Conservation (phyloP, 768 basidiomycete species). For the Hypholoma fasciculare region DNA sequence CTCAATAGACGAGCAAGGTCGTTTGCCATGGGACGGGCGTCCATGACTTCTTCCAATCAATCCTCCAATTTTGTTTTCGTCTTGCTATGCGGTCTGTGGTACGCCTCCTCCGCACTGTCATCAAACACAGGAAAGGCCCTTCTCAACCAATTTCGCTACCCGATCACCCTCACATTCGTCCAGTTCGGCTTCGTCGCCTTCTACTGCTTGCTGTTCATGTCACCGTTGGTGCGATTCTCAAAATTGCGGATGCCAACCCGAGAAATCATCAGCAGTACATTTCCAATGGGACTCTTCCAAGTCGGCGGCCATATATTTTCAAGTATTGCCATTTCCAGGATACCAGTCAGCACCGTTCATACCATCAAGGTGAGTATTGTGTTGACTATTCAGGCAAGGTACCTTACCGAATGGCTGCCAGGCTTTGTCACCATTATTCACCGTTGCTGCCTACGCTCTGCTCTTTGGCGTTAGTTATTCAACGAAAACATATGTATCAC, state of each 20-base stretch:
- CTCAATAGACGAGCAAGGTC: slow-evolving; percentile 24
- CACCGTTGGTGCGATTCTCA: slow-evolving; percentile 66
- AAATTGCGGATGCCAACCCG: slow-evolving; percentile 69
- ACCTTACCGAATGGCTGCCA: slow-evolving; percentile 27
- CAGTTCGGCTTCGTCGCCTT: slow-evolving; percentile 94
- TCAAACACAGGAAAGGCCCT: slow-evolving; percentile 98
- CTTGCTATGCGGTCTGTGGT: slow-evolving; percentile 88
- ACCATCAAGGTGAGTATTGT: slow-evolving; percentile 85
- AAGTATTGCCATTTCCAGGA: slow-evolving; percentile 94
- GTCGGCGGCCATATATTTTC: slow-evolving; percentile 98
- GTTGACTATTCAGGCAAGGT: not conserved
- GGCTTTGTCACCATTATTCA: slow-evolving; percentile 97
- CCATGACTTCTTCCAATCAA: slow-evolving; percentile 29
- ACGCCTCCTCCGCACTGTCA: slow-evolving; percentile 87
- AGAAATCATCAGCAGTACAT: slow-evolving; percentile 72
- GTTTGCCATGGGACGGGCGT: slow-evolving; percentile 23
- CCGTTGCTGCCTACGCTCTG: slow-evolving; percentile 92
- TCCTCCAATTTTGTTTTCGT: slow-evolving; percentile 58
- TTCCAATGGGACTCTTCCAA: slow-evolving; percentile 98
- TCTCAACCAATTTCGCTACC: slow-evolving; percentile 89
- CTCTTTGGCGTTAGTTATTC: slow-evolving; percentile 95
- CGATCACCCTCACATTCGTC: slow-evolving; percentile 95
- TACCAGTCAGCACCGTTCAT: slow-evolving; percentile 96
- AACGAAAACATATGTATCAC: slow-evolving; percentile 84
- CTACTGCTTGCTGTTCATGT: slow-evolving; percentile 86